Evolutionary conservation across 495 filamentous ascomycete species (phyloP).

Genomic region (Xylaria bambusicola): DNA sequence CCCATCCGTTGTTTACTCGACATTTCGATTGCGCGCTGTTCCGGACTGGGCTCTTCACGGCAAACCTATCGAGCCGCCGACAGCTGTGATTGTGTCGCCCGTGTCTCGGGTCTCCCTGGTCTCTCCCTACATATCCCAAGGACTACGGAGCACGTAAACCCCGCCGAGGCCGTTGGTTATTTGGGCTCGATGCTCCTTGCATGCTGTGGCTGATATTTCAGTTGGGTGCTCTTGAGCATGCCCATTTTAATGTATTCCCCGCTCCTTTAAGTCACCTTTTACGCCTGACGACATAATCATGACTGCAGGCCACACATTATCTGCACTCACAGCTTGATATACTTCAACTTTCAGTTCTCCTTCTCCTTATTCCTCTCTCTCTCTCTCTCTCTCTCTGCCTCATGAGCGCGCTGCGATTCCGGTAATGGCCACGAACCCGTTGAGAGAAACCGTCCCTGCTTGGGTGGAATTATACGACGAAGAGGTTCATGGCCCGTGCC

Average conservation of each 20-base stretch:
- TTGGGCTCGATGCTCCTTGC: constrained; percentile 2
- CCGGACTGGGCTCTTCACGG: not conserved
- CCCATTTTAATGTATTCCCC: constrained; percentile 14
- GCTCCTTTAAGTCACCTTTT: not conserved
- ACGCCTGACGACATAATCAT: constrained; percentile 14
- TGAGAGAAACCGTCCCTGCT: constrained; percentile 33
- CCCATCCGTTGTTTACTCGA: constrained; percentile 6
- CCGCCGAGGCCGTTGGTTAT: not conserved
- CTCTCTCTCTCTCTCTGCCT: not conserved
- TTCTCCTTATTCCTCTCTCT: not conserved
- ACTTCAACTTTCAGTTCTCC: not conserved
- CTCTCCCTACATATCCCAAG: not conserved
- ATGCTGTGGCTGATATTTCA: constrained; percentile 5
- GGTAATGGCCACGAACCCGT: constrained; percentile 34
- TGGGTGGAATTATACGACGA: constrained; percentile 37
- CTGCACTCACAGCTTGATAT: constrained; percentile 5
- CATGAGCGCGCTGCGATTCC: constrained; percentile 22
- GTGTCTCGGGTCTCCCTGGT: not conserved
- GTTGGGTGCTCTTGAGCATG: constrained; percentile 4
- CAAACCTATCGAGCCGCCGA: not conserved
- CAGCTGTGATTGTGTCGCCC: not conserved
- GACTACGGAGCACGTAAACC: not conserved
- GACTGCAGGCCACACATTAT: constrained; percentile 5
- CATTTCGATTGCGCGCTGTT: constrained; percentile 1
- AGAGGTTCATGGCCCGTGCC: constrained; percentile 26